Base-by-base conservation (phyloP, 352 stramenopile genomes). In the Phytophthora cryptogea region DNA sequence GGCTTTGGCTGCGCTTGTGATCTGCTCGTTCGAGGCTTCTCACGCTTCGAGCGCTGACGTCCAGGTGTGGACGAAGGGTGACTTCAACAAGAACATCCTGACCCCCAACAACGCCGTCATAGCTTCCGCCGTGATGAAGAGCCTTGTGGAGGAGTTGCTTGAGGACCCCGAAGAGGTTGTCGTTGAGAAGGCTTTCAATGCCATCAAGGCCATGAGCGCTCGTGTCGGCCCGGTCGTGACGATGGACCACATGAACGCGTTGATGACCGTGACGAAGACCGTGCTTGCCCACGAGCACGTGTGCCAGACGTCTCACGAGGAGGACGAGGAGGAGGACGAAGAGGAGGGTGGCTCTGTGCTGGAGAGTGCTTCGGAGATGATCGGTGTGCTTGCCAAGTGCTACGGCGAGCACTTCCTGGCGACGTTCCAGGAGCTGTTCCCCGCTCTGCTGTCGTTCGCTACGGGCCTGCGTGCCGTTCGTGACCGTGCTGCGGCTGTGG, bases 131-230 rank as follows among this genome's bases (percentile, higher is more conserved):
- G 83, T 95, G 23, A 90, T 93, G 71, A 90, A 90, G 72, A 75
- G 68, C 28, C 64, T 92, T 2, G 73, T 89, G 7, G 78, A 91
- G 11, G 83, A 94, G 39, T 70, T 95, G n/a, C 68, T 93, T 13
- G 72, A 93, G 51, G 88, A 96, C 63, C 60, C 70, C 16, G 83
- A 96, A 54, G 83, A 89, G 50, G 59, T 89, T 31, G 84, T 99
- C 11, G 96, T 99, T 51, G 94, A 97, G 78, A 97, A 97, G 67
- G 88, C 96, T 1, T 96, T 99, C 58, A 98, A 95, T 47, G 95
- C 95, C 14, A 84, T 99, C 48, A 98, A 97, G 66, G 87, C 97
- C 53, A 96, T 99, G 83, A 97, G 94, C 44, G 90, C 94, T 31
- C 92, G 97, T 53, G 88, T 97, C 28, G 96, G 94, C 14, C 78